phyloP scores from a whole-genome alignment of 495 filamentous ascomycete genomes.

The Podospora tetraspora region DNA sequence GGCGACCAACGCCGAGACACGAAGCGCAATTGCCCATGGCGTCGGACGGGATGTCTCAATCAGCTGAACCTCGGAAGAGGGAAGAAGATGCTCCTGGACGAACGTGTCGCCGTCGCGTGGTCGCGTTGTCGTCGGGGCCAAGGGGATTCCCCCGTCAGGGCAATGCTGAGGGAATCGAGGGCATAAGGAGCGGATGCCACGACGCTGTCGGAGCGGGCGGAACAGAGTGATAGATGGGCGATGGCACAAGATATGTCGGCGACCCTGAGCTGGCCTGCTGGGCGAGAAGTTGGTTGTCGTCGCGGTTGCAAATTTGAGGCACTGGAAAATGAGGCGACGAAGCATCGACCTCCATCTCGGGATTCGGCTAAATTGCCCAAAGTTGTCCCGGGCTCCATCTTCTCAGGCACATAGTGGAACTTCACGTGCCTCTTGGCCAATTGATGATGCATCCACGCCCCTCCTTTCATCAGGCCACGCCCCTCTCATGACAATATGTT shows the following conservation, averaged over 20 bases:
- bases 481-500: background rate
- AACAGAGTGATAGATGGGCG: background rate
- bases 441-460: background rate
- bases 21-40: slow-evolving; percentile 46
- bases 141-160: background rate
- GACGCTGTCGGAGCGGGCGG: background rate
- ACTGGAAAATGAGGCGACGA: background rate
- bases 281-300: background rate
- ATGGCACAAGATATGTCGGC: background rate
- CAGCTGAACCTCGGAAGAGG: background rate
- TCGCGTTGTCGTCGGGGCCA: background rate
- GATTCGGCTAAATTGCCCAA: background rate
- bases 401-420: background rate
- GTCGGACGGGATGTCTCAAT: background rate
- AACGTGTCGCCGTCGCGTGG: background rate
- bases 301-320: background rate
- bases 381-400: background rate
- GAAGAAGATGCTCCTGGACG: slow-evolving; percentile 8
- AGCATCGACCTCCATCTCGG: background rate
- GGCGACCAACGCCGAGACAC: slow-evolving; percentile 39
- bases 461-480: background rate
- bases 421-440: background rate
- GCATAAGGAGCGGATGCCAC: background rate
- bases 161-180: background rate
- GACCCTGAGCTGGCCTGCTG: background rate